Percentiles rank a stretch among this genome's conserved stretches.
phyloP scores from a whole-genome alignment of 495 filamentous ascomycete species.

The Schizothecium vesticola region DNA sequence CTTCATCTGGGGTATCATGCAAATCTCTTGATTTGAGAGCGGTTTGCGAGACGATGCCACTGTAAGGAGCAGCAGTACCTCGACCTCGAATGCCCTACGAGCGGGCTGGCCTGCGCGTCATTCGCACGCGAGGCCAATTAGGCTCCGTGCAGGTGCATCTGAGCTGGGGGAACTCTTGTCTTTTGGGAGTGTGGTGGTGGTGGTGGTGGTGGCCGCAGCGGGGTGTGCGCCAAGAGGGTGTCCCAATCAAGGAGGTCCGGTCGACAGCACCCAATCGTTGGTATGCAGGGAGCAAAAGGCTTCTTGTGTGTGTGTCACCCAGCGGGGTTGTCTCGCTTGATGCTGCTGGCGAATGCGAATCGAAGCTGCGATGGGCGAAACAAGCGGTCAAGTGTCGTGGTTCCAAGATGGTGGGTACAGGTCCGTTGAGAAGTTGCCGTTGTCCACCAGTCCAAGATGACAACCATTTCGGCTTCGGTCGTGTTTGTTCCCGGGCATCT shows the following conservation, averaged over 20 bases:
- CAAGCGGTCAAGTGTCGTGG: conserved; percentile 2
- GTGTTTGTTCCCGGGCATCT: background rate
- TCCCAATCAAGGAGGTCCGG: background rate
- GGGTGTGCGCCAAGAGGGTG: background rate
- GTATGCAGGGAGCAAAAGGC: conserved; percentile 1
- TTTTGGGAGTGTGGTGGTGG: background rate
- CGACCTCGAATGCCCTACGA: background rate
- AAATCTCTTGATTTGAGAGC: background rate
- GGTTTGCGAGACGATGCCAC: background rate
- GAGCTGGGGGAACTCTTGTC: background rate
- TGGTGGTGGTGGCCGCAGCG: background rate
- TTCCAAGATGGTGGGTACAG: background rate
- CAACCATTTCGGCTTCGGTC: too few relatives aligned
- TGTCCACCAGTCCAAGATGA: background rate
- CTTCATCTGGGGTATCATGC: conserved; percentile 3
- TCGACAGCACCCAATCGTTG: background rate
- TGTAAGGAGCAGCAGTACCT: background rate
- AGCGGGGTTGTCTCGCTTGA: background rate
- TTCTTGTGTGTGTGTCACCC: background rate
- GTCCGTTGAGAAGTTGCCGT: background rate
- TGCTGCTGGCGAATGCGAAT: conserved; percentile 3
- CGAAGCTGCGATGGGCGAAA: background rate
- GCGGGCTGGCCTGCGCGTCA: conserved; percentile 9
- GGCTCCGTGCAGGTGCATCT: background rate
- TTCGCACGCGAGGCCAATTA: conserved; percentile 6